Base-by-base conservation (phyloP, 148 eudicot genomes). In the Heliosperma pusillum region DNA sequence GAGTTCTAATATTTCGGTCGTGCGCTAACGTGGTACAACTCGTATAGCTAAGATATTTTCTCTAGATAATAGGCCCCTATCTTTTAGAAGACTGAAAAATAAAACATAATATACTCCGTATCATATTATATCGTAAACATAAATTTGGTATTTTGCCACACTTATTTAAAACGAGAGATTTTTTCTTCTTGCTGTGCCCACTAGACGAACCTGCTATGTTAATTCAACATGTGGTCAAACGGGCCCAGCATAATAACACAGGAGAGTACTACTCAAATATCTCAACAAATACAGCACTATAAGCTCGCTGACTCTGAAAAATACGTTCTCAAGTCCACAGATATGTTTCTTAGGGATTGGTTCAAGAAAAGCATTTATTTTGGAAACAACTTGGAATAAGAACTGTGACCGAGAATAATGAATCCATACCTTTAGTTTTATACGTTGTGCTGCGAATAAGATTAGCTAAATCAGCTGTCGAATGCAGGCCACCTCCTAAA, bases 401-500 rank as follows among this genome's bases (percentile, higher is more conserved):
- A 19, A 66, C 22, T n/a, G 47, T 66, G 21, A 22, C 33, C 4
- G 16, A 33, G 57, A 26, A 22, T 40, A 50, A 12, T 5, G 16
- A 77, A 72, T 33, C 22, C 59, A 26, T 74, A 92, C 98, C 98
- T 90, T 82, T 92, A 67, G 78, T 64, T 70, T 85, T 77, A 61
- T 84, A 86, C 63, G 88, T 85, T n/a, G 85, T 81, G 33, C 79
- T 78, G 71, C 85, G 87, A 82, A 95, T 89, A 78, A 92, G 91
- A 73, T 83, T 82, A 27, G 88, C 97, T 10, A 95, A 82, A 29
- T 95, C 93, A 72, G 81, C 68, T 20, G 97, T 92, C 10, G 96
- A 83, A 80, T 88, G 97, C 77, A 95, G 69, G 26, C 98, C 98
- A 69, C 97, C 98, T 60, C 77, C 77, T 58, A 77, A 72, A 75